A percentile compares a stretch with the other conserved stretches of the same genome.
Evolutionary conservation across 805 yeast genomes (phyloP).

Genomic region (Yarrowia bubula): DNA sequence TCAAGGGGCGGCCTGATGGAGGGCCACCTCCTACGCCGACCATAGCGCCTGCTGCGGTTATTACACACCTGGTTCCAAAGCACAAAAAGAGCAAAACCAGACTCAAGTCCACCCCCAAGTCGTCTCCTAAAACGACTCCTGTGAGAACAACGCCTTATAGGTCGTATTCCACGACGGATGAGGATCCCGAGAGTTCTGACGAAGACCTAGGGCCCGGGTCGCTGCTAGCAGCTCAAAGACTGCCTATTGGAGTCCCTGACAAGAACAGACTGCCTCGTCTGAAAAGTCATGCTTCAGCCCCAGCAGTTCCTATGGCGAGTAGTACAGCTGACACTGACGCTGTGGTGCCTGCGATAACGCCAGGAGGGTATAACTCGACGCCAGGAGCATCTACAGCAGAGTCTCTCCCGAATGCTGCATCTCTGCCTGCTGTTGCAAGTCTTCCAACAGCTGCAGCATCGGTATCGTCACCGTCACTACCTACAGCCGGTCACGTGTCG

Average conservation of each 20-base stretch:
- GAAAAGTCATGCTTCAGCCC: conserved; percentile 19
- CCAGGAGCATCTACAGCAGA: conserved; percentile 5
- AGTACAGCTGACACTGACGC: background rate
- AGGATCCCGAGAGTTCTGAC: conserved; percentile 25
- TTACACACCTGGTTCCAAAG: conserved; percentile 13
- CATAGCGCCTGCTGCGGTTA: conserved; percentile 1
- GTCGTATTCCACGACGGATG: conserved; percentile 24
- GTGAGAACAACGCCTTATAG: background rate
- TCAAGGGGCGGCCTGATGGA: background rate
- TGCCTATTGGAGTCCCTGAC: conserved; percentile 20
- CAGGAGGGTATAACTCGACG: conserved; percentile 8
- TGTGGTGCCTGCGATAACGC: background rate
- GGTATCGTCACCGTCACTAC: background rate
- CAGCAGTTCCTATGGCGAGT: conserved; percentile 10
- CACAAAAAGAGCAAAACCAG: conserved; percentile 12
- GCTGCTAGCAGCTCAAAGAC: conserved; percentile 5
- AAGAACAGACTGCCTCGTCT: conserved; percentile 11
- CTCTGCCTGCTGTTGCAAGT: background rate
- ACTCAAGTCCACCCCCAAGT: conserved; percentile 13
- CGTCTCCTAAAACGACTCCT: background rate
- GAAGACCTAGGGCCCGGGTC: conserved; percentile 16
- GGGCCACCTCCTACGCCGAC: background rate
- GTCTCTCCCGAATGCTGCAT: conserved; percentile 2
- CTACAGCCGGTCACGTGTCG: background rate
- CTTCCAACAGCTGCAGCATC: background rate